Evolutionary conservation across 371 early-diverging fungal genomes (phyloP), one percentile per base, ranked within the genome.

Genomic region (Mucor lusitanicus): DNA sequence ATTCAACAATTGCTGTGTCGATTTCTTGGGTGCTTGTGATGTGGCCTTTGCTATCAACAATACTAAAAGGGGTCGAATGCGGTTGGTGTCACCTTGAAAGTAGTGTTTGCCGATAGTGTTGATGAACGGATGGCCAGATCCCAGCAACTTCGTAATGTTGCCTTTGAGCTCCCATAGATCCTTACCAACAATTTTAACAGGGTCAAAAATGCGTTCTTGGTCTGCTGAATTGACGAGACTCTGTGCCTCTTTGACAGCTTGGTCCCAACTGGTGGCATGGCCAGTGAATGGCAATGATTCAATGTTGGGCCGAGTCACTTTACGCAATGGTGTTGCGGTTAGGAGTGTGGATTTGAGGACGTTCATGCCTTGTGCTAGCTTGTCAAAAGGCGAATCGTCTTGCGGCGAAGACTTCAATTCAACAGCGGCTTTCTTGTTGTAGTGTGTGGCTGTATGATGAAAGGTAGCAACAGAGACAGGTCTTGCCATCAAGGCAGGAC

Each of bases 1-100:
- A 6, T 28, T 9, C 33, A 64, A 25, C 21, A 64, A 40, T 57
- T 64, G 64, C 4, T 78, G 62, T 4, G 56, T 8, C 73, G 67
- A 40, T 21, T 61, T 69, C 7, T 64, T 67, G 28, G 75, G 65
- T 11, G 75, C 71, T 21, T 77, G 72, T 39, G 60, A 54, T 13
- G 95, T 92, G 5, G 97, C 97, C 77, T 92, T 91, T 8, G 95
- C 90, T 39, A 95, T 84, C 56, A 98, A 86, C 56, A 98, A 80
- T 5, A 98, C 96, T 37, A 98, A 76, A 56, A 98, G 77, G 6
- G 98, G 98, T 33, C 98, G 90, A 27, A 98, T 88, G 68, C 95
- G 95, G 72, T 97, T 96, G 48, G 97, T 97, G 28, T 92, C 88
- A 3, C 88, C 86, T 62, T 84, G 82, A 63, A 97, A 94, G 75